Percentiles rank a stretch among this genome's conserved stretches.
Conservation (phyloP, 495 filamentous ascomycete species). For the Penicillium roqueforti region DNA sequence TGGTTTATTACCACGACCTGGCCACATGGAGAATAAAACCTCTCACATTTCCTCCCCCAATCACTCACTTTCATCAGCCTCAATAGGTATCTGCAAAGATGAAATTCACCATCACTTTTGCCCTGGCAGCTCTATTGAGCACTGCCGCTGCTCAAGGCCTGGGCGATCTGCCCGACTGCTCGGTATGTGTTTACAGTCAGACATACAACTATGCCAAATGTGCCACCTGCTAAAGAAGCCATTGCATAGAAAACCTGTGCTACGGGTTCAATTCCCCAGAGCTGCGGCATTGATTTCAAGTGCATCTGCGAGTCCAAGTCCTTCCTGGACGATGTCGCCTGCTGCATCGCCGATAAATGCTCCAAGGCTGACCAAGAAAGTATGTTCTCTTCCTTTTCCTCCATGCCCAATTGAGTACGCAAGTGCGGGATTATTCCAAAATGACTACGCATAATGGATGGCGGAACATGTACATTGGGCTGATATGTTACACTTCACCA, state of each 20-base stretch:
- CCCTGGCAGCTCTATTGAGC: slow-evolving; percentile 29
- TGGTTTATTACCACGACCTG: not conserved
- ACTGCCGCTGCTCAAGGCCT: slow-evolving; percentile 40
- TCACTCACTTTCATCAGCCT: not conserved
- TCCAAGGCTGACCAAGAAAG: slow-evolving; percentile 49
- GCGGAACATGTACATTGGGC: not conserved
- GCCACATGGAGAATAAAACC: not conserved
- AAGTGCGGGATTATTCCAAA: not conserved
- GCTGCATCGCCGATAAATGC: slow-evolving; percentile 62
- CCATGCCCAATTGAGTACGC: not conserved
- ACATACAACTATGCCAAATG: not conserved
- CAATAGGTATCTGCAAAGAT: slow-evolving; percentile 27
- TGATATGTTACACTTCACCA: not conserved
- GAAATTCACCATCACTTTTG: slow-evolving; percentile 34
- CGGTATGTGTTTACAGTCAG: slow-evolving; percentile 21
- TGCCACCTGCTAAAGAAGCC: slow-evolving; percentile 1
- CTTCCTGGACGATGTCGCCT: slow-evolving; percentile 60
- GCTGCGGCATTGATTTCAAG: slow-evolving; percentile 54
- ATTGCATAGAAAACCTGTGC: slow-evolving; percentile 51
- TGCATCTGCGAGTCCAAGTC: slow-evolving; percentile 63
- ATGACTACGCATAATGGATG: not conserved
- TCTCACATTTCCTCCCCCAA: not conserved
- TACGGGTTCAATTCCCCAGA: slow-evolving; percentile 37
- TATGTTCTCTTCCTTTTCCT: slow-evolving; percentile 26
- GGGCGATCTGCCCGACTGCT: slow-evolving; percentile 49